Evolutionary conservation across 306 rosid species (phyloP).

Genomic region (Vigna radiata): DNA sequence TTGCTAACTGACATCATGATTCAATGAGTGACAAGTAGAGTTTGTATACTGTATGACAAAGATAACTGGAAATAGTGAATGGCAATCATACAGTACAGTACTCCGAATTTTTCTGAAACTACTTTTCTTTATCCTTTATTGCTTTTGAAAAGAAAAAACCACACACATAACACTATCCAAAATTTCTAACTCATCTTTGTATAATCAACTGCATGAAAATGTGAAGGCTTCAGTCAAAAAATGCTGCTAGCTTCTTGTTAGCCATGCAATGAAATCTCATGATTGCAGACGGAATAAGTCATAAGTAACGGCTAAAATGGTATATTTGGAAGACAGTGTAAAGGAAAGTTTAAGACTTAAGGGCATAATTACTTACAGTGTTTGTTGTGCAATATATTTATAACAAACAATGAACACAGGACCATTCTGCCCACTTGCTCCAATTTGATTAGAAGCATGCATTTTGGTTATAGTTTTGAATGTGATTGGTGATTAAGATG

Average conservation of each 20-base stretch:
- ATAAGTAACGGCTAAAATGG: background rate
- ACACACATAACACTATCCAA: no score
- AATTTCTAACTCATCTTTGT: no score
- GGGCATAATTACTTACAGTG: background rate
- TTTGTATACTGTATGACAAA: constrained; percentile 11
- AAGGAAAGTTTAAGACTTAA: background rate
- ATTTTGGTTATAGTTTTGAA: constrained; percentile 24
- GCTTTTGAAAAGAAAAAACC: no score
- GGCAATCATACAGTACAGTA: constrained; percentile 12
- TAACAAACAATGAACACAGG: constrained; percentile 34
- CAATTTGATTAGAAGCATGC: constrained; percentile 33
- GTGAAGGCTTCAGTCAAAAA: no score
- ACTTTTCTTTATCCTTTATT: constrained; percentile 32
- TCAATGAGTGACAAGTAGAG: constrained; percentile 1
- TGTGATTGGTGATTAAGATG: constrained; percentile 53
- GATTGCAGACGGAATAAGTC: no score
- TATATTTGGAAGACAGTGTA: constrained; percentile 1
- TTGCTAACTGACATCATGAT: constrained; percentile 43
- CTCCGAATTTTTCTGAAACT: constrained; percentile 19
- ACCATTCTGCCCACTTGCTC: constrained; percentile 46
- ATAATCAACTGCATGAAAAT: no score
- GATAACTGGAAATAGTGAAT: constrained; percentile 12
- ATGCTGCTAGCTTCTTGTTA: no score
- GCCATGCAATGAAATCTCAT: no score
- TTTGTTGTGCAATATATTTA: background rate